These are phyloP conservation scores for Danielozyma ontarioensis DNA, from an alignment of 805 yeast genomes.

Conservation along the genomic window DNA sequence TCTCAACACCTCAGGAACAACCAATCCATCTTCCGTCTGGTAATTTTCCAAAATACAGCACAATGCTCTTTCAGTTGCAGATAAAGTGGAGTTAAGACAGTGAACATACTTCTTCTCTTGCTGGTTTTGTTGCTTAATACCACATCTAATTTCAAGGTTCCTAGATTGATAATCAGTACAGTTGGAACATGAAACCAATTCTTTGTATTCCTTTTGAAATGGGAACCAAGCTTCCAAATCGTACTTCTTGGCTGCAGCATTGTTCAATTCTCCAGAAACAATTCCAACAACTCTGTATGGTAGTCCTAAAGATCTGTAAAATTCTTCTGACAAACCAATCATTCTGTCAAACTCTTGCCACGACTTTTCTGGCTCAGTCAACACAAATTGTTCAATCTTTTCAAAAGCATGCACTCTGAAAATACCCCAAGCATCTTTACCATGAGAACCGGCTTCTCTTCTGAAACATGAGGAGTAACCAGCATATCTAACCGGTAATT, in stretches of 20 bases:
- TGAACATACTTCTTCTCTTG: slow-evolving; percentile 97
- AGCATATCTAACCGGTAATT: slow-evolving; percentile 93
- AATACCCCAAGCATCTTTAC: slow-evolving; percentile 99
- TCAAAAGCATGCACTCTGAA: slow-evolving; percentile 98
- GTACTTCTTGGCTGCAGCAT: slow-evolving; percentile 98
- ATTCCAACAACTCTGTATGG: slow-evolving; percentile 98
- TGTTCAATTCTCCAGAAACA: slow-evolving; percentile 97
- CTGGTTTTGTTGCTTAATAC: slow-evolving; percentile 92
- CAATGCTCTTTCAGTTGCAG: slow-evolving; percentile 97
- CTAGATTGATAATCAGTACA: slow-evolving; percentile 99
- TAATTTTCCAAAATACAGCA: slow-evolving; percentile 97
- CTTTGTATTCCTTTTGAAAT: slow-evolving; percentile 96
- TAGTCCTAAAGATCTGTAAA: slow-evolving; percentile 83
- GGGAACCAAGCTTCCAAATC: slow-evolving; percentile 99
- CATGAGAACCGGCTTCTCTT: slow-evolving; percentile 99
- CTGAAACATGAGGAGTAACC: slow-evolving; percentile 99
- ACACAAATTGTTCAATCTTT: slow-evolving; percentile 93
- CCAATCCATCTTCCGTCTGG: slow-evolving; percentile 94
- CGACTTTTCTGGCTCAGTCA: slow-evolving; percentile 96
- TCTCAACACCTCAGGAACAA: slow-evolving; percentile 91
- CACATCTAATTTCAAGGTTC: slow-evolving; percentile 97
- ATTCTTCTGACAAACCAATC: slow-evolving; percentile 88
- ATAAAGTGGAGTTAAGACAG: slow-evolving; percentile 93
- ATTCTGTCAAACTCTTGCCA: slow-evolving; percentile 97
- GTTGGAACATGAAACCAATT: slow-evolving; percentile 96